These are phyloP conservation scores for Avena eriantha DNA, from an alignment of 176 grass and related monocot species.

Conservation along the genomic window DNA sequence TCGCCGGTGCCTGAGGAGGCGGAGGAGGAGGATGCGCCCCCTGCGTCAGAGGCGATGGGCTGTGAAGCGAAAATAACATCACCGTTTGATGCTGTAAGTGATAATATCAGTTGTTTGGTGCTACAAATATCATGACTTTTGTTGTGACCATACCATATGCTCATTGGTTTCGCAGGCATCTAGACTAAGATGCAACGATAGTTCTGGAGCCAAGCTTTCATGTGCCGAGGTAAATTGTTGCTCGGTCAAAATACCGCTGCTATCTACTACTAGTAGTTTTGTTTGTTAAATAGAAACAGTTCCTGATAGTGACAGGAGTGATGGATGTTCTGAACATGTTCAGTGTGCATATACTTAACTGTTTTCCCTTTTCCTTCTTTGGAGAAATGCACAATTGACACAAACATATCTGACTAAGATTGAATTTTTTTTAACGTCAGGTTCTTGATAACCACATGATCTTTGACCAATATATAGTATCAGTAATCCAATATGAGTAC, in stretches of 20 bases:
- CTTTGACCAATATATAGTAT: not conserved
- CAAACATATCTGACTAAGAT: not conserved
- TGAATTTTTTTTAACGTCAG: not conserved
- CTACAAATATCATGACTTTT: conserved; percentile 1
- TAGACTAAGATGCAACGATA: conserved; percentile 25
- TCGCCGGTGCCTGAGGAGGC: conserved; percentile 91
- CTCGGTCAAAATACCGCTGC: not conserved
- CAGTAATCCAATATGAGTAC: not conserved
- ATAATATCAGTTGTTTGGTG: not conserved
- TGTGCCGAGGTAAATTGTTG: conserved; percentile 52
- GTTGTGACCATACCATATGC: not conserved
- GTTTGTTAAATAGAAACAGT: not conserved
- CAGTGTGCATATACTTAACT: too few species aligned
- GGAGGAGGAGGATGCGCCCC: conserved; percentile 65
- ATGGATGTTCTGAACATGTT: not conserved
- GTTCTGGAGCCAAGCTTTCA: conserved; percentile 46
- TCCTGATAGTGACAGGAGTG: not conserved
- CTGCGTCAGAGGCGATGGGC: conserved; percentile 39
- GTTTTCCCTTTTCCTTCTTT: not conserved
- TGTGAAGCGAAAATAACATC: conserved; percentile 43
- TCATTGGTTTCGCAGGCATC: conserved; percentile 48
- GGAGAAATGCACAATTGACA: not conserved
- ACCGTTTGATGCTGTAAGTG: conserved; percentile 49
- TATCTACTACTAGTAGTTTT: not conserved
- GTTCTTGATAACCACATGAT: not conserved